Percentiles rank a stretch among this genome's conserved stretches.
Conservation (phyloP, 371 early-diverging fungal genomes). For the Mortierella sp. region DNA sequence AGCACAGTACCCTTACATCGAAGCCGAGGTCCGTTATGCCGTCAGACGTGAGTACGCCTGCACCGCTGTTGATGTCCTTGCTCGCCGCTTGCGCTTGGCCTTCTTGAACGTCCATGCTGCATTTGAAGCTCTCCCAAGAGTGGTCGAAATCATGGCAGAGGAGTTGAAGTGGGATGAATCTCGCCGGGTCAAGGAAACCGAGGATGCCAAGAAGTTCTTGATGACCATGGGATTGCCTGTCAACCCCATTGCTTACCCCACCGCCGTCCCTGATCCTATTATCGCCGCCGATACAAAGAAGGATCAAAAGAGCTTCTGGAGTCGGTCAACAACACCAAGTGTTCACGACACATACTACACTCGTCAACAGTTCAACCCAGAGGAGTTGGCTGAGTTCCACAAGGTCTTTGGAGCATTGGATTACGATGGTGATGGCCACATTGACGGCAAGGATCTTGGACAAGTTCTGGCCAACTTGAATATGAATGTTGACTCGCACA, state of each 20-base stretch:
- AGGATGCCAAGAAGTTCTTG: slow-evolving; percentile 81
- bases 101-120: slow-evolving; percentile 97
- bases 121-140: slow-evolving; percentile 82
- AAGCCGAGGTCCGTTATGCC: slow-evolving; percentile 96
- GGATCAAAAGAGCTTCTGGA: slow-evolving; percentile 40
- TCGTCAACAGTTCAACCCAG: slow-evolving; percentile 76
- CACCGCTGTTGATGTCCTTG: slow-evolving; percentile 95
- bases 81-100: slow-evolving; percentile 93
- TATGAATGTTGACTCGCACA: slow-evolving; percentile 42
- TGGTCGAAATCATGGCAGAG: slow-evolving; percentile 93
- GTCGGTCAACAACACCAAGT: slow-evolving; percentile 20
- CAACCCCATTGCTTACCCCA: slow-evolving; percentile 50
- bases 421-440: slow-evolving; percentile 69
- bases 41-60: slow-evolving; percentile 94
- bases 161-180: slow-evolving; percentile 86
- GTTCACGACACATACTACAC: slow-evolving; percentile 62
- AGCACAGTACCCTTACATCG: slow-evolving; percentile 92
- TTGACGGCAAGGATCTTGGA: slow-evolving; percentile 58
- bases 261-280: slow-evolving; percentile 23
- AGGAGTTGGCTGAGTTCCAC: slow-evolving; percentile 74
- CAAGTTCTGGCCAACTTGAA: slow-evolving; percentile 56
- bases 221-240: slow-evolving; percentile 89
- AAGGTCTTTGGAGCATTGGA: slow-evolving; percentile 72
- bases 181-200: slow-evolving; percentile 75
- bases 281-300: slow-evolving; percentile 7